Evolutionary conservation across 192 early-diverging fungal species (phyloP).

Genomic region (Piromyces finnis): DNA sequence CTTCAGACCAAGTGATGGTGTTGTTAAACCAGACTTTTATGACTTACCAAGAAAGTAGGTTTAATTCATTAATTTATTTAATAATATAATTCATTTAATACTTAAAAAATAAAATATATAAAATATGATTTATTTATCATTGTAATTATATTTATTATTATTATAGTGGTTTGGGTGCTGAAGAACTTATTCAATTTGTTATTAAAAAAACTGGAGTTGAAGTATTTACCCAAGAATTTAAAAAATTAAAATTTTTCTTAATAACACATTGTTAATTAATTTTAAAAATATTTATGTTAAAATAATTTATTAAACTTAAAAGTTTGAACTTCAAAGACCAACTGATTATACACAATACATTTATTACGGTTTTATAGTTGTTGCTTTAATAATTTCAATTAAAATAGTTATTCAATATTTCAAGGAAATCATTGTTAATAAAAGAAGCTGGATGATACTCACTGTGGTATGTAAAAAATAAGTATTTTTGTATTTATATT

Average conservation of each 20-base stretch:
- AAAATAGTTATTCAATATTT: neutral
- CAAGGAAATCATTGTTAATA: neutral
- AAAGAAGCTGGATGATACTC: neutral
- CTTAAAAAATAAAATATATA: too few species aligned
- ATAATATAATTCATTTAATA: too few species aligned
- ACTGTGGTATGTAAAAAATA: neutral
- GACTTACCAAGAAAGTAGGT: neutral
- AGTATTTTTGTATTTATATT: neutral
- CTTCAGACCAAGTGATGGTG: neutral
- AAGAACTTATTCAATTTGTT: neutral
- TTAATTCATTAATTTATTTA: too few species aligned
- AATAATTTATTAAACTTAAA: neutral
- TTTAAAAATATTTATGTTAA: too few species aligned
- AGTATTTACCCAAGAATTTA: neutral
- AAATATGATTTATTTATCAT: too few species aligned
- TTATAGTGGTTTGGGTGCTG: neutral
- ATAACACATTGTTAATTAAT: too few species aligned
- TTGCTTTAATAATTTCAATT: neutral
- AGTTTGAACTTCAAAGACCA: neutral
- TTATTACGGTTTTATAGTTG: neutral
- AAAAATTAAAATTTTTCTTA: too few species aligned
- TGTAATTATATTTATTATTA: too few species aligned
- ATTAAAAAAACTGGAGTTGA: neutral
- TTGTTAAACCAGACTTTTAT: neutral
- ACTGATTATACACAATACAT: neutral